phyloP scores from a whole-genome alignment of 805 yeast species.

The Zygotorulaspora florentina region DNA sequence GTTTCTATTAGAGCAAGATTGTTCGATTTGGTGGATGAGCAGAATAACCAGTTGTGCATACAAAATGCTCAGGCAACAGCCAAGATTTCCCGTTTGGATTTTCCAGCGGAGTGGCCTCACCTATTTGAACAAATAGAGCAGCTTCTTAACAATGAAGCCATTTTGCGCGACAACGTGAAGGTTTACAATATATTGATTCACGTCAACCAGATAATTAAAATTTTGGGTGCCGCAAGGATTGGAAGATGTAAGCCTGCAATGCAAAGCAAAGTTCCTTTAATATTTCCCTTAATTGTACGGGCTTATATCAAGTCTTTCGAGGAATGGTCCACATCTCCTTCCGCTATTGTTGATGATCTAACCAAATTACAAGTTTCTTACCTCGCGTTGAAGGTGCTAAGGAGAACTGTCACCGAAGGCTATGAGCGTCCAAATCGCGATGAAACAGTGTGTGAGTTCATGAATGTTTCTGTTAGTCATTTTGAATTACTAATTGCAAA shows the following conservation, averaged over 20 bases:
- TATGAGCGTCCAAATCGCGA: slow-evolving; percentile 64
- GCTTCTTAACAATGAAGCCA: slow-evolving; percentile 42
- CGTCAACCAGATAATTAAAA: slow-evolving; percentile 73
- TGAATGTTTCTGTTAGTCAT: slow-evolving; percentile 53
- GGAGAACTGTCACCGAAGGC: slow-evolving; percentile 74
- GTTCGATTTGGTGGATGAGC: slow-evolving; percentile 59
- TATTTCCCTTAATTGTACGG: slow-evolving; percentile 56
- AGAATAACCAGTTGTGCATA: slow-evolving; percentile 65
- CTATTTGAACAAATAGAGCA: slow-evolving; percentile 61
- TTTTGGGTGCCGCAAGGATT: slow-evolving; percentile 67
- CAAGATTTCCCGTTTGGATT: slow-evolving; percentile 74
- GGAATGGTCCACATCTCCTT: slow-evolving; percentile 52
- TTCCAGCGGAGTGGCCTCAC: slow-evolving; percentile 82
- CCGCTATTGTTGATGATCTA: slow-evolving; percentile 34
- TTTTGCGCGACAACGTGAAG: slow-evolving; percentile 45
- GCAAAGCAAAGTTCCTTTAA: slow-evolving; percentile 63
- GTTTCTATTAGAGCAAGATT: slow-evolving; percentile 52
- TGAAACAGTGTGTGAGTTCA: slow-evolving; percentile 51
- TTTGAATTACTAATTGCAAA: slow-evolving; percentile 51
- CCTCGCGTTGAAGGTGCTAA: slow-evolving; percentile 64
- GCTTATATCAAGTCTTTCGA: slow-evolving; percentile 58
- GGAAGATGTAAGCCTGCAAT: slow-evolving; percentile 78
- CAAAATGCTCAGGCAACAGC: slow-evolving; percentile 86
- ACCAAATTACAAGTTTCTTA: slow-evolving; percentile 71
- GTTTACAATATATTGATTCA: slow-evolving; percentile 62